Evolutionary conservation across 2,329 filamentous ascomycete genomes (phyloP), one percentile per base, ranked within the genome.

Genomic region (Atkinsonella hypoxylon): DNA sequence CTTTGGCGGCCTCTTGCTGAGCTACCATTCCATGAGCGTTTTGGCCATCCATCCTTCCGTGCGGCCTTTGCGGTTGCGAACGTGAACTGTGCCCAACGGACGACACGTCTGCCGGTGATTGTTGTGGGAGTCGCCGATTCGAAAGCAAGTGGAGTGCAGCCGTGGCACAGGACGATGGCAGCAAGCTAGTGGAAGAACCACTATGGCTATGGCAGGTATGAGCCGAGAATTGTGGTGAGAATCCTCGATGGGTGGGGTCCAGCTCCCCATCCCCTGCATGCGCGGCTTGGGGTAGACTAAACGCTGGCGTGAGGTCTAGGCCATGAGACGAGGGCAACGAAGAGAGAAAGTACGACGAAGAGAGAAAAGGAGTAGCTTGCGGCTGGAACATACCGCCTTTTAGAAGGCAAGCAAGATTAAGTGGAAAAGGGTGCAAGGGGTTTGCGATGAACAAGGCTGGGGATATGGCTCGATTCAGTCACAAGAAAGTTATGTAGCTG

Each of bases 1-100:
- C 73, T 51, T 75, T 68, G 10, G 80, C 80, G 31, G 80, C 74
- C 45, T 75, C 77, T 63, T 83, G 77, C 63, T 83, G 79, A 48
- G 78, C 78, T 40, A 70, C 72, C 49, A 81, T 65, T 54, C 76
- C 75, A 56, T 72, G 66, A 48, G 61, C 57, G 20, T 58, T 56
- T 47, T 63, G 59, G 15, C 63, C 63, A 38, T 67, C 64, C 67
- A 69, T 69, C 52, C 56, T 62, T 48, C 58, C 53, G 40, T 48
- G 20, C 12, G 44, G 32, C 54, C 39, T 53, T 55, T 55, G 56
- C 49, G 54, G 55, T 48, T 52, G 54, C 11, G 51, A 50, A 26
- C 52, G 54, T 20, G 22, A 50, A 45, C 45, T 47, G 47, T 50
- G 52, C 53, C 38, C 50, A 47, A 49, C 53, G 38, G 47, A 44